Evolutionary conservation across 2,329 filamentous ascomycete species (phyloP).

Genomic region (Fusarium subtropicale): DNA sequence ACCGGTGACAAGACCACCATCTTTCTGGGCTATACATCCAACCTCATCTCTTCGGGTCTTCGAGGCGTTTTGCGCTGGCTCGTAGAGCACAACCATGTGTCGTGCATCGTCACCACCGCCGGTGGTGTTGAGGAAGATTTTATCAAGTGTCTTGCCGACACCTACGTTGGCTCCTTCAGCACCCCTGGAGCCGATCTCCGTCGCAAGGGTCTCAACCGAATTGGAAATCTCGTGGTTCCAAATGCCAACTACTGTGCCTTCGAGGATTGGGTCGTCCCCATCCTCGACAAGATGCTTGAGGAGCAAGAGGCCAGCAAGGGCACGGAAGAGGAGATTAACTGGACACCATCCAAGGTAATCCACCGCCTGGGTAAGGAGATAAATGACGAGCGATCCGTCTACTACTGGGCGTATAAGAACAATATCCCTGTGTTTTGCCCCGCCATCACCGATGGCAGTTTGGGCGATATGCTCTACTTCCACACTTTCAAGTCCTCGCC

Average conservation of each 20-base stretch:
- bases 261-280: conserved; percentile 96
- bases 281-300: conserved; percentile 91
- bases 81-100: conserved; percentile 91
- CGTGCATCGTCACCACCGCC: conserved; percentile 92
- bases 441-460: conserved; percentile 91
- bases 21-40: conserved; percentile 97
- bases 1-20: conserved; percentile 86
- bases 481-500: conserved; percentile 94
- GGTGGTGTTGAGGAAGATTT: conserved; percentile 97
- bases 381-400: conserved; percentile 89
- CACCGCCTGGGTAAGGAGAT: conserved; percentile 92
- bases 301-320: conserved; percentile 87
- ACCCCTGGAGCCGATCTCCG: conserved; percentile 82
- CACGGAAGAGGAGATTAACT: conserved; percentile 77
- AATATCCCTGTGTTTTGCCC: conserved; percentile 97
- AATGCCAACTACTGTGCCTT: conserved; percentile 97
- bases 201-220: conserved; percentile 89
- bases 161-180: conserved; percentile 89
- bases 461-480: conserved; percentile 99
- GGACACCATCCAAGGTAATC: conserved; percentile 95
- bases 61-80: conserved; percentile 92
- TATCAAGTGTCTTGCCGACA: conserved; percentile 96
- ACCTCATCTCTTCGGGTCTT: conserved; percentile 95
- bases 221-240: conserved; percentile 94
- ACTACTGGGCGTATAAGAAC: conserved; percentile 98